Evolutionary conservation across 192 early-diverging fungal genomes (phyloP), one percentile per base, ranked within the genome.

Genomic region (Backusella psychrophila): DNA sequence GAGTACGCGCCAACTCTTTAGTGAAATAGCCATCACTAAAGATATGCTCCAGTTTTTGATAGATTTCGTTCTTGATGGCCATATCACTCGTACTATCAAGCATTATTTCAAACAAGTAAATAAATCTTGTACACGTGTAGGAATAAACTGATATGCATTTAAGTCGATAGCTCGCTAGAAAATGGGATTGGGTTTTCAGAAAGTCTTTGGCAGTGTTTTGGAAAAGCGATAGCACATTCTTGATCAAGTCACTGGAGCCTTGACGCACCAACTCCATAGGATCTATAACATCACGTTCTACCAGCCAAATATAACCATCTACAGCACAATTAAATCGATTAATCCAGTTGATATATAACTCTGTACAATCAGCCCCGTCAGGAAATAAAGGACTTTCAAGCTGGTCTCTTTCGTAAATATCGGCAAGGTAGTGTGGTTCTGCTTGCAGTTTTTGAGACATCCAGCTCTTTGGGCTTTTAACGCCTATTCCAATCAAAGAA

Each of bases 231-330:
- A 56, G n/a, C 2, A 56, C n/a, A 21, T 56, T 56, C 21, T 56
- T 56, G n/a, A 56, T 56, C 19, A 56, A 21, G 53, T 2, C 23
- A 8, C n/a, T 21, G 46, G 75, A 44, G 1, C 69, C 63, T 34
- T 74, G n/a, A 21, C 65, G 52, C 8, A 76, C n/a, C 2, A 77
- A 6, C 11, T 41, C 14, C 9, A 38, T 46, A 4, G 80, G 41
- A 33, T 67, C 41, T 11, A 85, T n/a, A 6, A 83, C 29, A 19
- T 44, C 11, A 7, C 77, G 68, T 38, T 81, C 77, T 31, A 80
- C 6, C 23, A 86, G n/a, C 71, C 80, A 86, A 1, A 78, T 73
- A 49, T 82, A 87, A 8, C 71, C 84, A 69, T 84, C 74, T 14
- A 78, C 59, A 31, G 77, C 70, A 42, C 78, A 72, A 59, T 69